Conservation (phyloP, 306 rosid species). For the Casuarina equisetifolia region DNA sequence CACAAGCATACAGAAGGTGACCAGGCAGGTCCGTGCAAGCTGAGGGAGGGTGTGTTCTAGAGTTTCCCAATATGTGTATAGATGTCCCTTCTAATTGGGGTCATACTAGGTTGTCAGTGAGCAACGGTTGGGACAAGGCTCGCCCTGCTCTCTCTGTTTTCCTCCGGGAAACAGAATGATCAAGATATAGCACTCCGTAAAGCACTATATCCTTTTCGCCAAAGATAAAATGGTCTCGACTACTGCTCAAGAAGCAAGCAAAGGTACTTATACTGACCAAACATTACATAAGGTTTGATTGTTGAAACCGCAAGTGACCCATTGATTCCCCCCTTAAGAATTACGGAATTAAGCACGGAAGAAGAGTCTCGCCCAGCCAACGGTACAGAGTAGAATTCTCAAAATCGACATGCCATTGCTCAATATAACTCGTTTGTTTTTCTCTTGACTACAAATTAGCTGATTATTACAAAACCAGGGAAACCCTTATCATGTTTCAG, state of each 20-base stretch:
- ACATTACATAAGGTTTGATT: not conserved
- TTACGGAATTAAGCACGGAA: not conserved
- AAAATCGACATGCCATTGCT: not conserved
- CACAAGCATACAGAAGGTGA: not conserved
- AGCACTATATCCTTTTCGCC: not conserved
- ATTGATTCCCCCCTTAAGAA: not conserved
- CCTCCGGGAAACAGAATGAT: not conserved
- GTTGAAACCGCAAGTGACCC: not conserved
- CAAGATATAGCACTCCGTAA: not conserved
- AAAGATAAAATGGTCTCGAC: not conserved
- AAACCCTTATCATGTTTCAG: constrained; percentile 13
- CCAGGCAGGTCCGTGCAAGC: not conserved
- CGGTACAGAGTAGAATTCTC: not conserved
- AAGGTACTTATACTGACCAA: not conserved
- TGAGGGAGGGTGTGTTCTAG: not conserved
- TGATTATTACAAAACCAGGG: not conserved
- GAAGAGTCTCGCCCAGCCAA: not conserved
- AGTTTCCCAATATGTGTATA: not conserved
- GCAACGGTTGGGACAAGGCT: not conserved
- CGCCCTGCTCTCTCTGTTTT: not conserved
- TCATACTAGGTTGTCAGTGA: not conserved
- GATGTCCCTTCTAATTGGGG: not conserved
- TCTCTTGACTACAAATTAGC: constrained; percentile 13
- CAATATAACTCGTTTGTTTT: not conserved
- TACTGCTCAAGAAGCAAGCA: not conserved